Conservation (phyloP, 1,139 yeast species). For the Debaryomycetaceae sp. region DNA sequence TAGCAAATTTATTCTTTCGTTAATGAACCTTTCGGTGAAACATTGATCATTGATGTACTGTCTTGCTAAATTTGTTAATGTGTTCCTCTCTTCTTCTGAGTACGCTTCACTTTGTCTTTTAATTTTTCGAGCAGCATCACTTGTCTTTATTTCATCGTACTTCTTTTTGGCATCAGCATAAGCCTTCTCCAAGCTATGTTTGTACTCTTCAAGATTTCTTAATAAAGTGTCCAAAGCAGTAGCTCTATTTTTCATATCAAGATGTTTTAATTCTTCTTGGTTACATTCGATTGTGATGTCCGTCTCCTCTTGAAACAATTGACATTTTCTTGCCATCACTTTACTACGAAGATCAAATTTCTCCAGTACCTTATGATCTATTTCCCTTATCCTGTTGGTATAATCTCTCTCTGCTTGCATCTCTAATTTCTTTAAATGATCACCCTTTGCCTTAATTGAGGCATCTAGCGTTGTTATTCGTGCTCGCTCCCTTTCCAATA, state of each 20-base stretch:
- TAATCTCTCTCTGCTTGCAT: constrained; percentile 25
- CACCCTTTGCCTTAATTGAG: constrained; percentile 18
- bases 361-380: constrained; percentile 21
- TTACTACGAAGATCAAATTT: constrained; percentile 19
- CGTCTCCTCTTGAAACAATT: constrained; percentile 18
- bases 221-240: constrained; percentile 28
- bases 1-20: constrained; percentile 28
- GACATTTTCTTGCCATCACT: constrained; percentile 12
- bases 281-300: constrained; percentile 18
- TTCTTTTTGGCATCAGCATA: constrained; percentile 39
- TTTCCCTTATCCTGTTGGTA: constrained; percentile 22
- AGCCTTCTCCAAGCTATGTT: constrained; percentile 23
- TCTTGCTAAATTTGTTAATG: constrained; percentile 42
- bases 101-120: constrained; percentile 37
- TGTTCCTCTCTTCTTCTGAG: constrained; percentile 39
- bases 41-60: constrained; percentile 37
- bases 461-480: constrained; percentile 19
- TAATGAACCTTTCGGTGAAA: constrained; percentile 37
- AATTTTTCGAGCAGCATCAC: constrained; percentile 42
- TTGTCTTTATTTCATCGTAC: constrained; percentile 41
- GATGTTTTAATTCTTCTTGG: constrained; percentile 16
- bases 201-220: constrained; percentile 31
- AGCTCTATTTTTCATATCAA: constrained; percentile 35
- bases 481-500: constrained; percentile 9
- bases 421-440: constrained; percentile 22